phyloP scores from a whole-genome alignment of 305 asterid species.

The Petunia hybrid region DNA sequence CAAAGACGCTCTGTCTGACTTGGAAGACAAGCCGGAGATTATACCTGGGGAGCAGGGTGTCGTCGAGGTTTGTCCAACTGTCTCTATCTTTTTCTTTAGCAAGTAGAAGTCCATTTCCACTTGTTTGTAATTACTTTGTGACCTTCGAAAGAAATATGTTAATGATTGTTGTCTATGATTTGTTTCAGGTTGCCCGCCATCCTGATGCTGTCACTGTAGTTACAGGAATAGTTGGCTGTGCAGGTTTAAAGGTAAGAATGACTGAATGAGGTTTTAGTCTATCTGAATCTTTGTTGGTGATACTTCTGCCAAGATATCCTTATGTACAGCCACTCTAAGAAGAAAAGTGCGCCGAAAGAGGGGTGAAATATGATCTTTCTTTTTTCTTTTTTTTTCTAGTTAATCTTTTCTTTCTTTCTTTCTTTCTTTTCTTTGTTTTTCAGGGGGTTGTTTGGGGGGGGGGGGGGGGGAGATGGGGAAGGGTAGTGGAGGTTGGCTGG shows the following conservation, averaged over 20 bases:
- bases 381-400: too few relatives aligned
- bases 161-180: background rate
- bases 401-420: background rate
- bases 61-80: slow-evolving; percentile 65
- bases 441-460: too few relatives aligned
- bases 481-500: too few relatives aligned
- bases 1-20: slow-evolving; percentile 81
- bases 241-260: slow-evolving; percentile 97
- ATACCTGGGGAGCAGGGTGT: slow-evolving; percentile 95
- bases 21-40: slow-evolving; percentile 87
- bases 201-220: slow-evolving; percentile 93
- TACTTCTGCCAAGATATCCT: slow-evolving; percentile 18
- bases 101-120: slow-evolving; percentile 16
- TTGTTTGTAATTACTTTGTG: slow-evolving; percentile 22
- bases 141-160: slow-evolving; percentile 22
- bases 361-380: background rate
- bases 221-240: slow-evolving; percentile 97
- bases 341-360: background rate
- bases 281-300: slow-evolving; percentile 18
- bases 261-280: background rate
- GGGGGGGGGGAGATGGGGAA: background rate
- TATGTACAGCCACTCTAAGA: background rate
- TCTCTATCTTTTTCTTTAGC: slow-evolving; percentile 21
- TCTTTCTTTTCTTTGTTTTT: too few relatives aligned
- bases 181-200: slow-evolving; percentile 90